These are phyloP conservation scores for Pestalotiopsis sp. DNA, from an alignment of 2,329 filamentous ascomycete genomes.

Conservation along the genomic window DNA sequence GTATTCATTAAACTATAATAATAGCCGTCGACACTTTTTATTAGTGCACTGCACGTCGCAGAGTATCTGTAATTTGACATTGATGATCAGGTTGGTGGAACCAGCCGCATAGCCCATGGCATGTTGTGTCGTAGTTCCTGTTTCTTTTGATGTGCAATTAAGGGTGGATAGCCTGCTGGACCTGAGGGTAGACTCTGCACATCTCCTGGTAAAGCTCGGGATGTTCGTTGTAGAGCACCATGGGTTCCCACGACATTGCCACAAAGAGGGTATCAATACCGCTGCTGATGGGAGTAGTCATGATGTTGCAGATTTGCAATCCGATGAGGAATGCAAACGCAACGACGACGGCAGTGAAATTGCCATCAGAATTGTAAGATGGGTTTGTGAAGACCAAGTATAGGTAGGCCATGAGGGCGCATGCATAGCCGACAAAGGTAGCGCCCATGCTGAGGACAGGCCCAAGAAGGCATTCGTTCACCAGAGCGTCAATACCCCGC, in stretches of 20 bases:
- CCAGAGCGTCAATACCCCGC: conserved; percentile 85
- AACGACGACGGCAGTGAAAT: conserved; percentile 67
- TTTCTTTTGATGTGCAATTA: conserved; percentile 26
- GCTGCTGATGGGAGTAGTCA: conserved; percentile 83
- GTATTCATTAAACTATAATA: conserved; percentile 3
- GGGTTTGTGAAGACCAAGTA: conserved; percentile 85
- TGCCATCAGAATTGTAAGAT: conserved; percentile 69
- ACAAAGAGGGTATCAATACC: conserved; percentile 95
- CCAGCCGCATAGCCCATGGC: neutral
- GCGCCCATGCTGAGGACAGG: conserved; percentile 60
- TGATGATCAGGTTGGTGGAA: neutral
- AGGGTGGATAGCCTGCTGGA: conserved; percentile 78
- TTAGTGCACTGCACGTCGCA: neutral
- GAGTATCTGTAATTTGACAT: neutral
- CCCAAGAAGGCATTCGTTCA: conserved; percentile 85
- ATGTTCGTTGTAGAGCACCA: conserved; percentile 80
- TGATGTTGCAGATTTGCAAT: conserved; percentile 85
- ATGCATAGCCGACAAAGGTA: conserved; percentile 82
- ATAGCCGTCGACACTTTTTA: neutral
- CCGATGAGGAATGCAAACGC: conserved; percentile 77
- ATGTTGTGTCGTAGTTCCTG: neutral
- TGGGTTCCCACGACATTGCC: conserved; percentile 69
- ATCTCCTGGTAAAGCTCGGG: conserved; percentile 80
- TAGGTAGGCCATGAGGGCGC: conserved; percentile 81
- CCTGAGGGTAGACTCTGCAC: conserved; percentile 80